These are phyloP conservation scores for Astrocystis sublimbata DNA, from an alignment of 495 filamentous ascomycete genomes.

Conservation along the genomic window DNA sequence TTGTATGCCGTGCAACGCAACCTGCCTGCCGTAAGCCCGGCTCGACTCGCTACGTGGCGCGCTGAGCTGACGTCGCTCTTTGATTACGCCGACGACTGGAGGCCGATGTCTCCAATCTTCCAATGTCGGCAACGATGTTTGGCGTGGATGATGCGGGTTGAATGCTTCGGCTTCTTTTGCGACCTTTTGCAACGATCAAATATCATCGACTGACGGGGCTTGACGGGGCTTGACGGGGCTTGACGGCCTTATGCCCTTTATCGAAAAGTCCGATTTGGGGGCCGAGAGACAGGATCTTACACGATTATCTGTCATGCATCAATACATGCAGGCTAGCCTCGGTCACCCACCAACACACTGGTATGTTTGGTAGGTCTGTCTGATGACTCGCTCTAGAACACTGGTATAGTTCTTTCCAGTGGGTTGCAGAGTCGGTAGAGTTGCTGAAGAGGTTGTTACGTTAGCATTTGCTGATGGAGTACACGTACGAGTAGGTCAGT, in stretches of 20 bases:
- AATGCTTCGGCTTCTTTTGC: too few relatives aligned
- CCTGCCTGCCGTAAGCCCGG: background rate
- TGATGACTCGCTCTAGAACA: constrained; percentile 13
- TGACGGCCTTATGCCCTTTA: constrained; percentile 5
- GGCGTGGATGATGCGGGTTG: too few relatives aligned
- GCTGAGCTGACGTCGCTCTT: constrained; percentile 7
- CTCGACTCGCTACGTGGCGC: background rate
- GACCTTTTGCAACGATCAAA: background rate
- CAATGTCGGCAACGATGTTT: background rate
- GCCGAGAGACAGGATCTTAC: constrained; percentile 12
- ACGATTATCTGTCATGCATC: constrained; percentile 21
- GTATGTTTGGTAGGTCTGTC: background rate
- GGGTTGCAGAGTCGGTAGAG: constrained; percentile 1
- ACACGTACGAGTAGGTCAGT: too few relatives aligned
- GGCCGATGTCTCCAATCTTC: background rate
- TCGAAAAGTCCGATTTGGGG: constrained; percentile 6
- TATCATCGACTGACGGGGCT: too few relatives aligned
- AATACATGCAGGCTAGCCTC: constrained; percentile 10
- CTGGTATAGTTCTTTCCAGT: background rate
- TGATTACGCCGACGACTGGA: constrained; percentile 9
- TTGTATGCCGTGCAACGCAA: background rate
- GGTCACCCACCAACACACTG: constrained; percentile 7
- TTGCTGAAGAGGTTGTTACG: constrained; percentile 7
- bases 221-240: too few relatives aligned
- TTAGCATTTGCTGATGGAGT: constrained; percentile 15